Evolutionary conservation across 805 yeast species (phyloP).

Genomic region (Naumovozyma castellii): DNA sequence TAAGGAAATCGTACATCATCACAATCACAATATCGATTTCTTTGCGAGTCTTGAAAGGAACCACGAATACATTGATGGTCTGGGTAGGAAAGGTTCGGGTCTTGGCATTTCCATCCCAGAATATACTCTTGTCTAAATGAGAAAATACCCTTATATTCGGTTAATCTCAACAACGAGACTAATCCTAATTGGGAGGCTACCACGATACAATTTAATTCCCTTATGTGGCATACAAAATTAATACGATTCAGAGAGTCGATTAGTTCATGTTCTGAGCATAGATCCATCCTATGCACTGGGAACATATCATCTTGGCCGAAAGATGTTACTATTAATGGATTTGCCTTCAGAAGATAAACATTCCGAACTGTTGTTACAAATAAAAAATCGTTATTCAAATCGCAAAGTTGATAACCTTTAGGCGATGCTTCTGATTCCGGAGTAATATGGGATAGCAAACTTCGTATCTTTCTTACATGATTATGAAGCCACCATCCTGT

Average conservation of each 20-base stretch:
- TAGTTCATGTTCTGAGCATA: constrained; percentile 7
- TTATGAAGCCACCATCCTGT: constrained; percentile 13
- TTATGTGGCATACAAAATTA: constrained; percentile 16
- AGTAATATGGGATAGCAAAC: constrained; percentile 6
- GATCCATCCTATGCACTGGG: constrained; percentile 8
- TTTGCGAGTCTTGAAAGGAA: constrained; percentile 1
- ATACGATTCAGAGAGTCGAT: constrained; percentile 9
- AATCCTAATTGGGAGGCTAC: constrained; percentile 22
- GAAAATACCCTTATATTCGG: constrained; percentile 21
- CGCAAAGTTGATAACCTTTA: constrained; percentile 11
- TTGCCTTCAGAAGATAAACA: constrained; percentile 11
- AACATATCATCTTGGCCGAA: constrained; percentile 16
- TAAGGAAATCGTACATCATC: constrained; percentile 17
- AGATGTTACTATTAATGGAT: constrained; percentile 20
- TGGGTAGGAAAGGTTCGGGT: constrained; percentile 5
- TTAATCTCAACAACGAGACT: constrained; percentile 19
- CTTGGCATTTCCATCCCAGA: constrained; percentile 20
- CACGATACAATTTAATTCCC: constrained; percentile 20
- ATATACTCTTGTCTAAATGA: constrained; percentile 26
- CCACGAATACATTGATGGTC: constrained; percentile 5
- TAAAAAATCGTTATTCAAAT: constrained; percentile 12
- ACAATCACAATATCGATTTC: constrained; percentile 6
- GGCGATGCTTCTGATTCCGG: constrained; percentile 5
- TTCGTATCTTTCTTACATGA: constrained; percentile 12
- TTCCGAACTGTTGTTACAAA: constrained; percentile 11